These are phyloP conservation scores for Scleromitrula shiraiana DNA, from an alignment of 2,329 filamentous ascomycete species.

Conservation along the genomic window DNA sequence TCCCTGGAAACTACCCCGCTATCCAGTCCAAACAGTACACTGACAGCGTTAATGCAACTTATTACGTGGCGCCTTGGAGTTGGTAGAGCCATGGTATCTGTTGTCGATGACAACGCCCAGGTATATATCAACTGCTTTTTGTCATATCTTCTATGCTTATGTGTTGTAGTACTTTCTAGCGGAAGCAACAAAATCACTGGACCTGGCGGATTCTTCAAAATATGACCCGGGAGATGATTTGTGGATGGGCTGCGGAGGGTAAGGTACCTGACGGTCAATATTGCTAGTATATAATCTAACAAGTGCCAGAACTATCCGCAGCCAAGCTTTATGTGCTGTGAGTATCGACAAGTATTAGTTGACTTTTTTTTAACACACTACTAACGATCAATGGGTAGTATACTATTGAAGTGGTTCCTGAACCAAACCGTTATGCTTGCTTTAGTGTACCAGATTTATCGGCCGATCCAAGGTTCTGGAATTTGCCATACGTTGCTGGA, in stretches of 20 bases:
- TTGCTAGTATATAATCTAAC: background rate
- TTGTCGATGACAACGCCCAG: constrained; percentile 31
- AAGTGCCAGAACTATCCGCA: constrained; percentile 6
- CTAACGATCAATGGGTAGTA: constrained; percentile 5
- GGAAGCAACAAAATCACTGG: constrained; percentile 37
- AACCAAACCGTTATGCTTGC: constrained; percentile 10
- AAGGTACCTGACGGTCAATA: background rate
- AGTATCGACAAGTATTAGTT: background rate
- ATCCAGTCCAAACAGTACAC: constrained; percentile 31
- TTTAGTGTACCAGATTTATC: constrained; percentile 13
- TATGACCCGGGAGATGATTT: constrained; percentile 8
- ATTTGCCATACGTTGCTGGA: constrained; percentile 13
- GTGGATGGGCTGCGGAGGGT: constrained; percentile 13
- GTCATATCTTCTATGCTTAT: background rate
- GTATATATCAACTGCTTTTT: background rate
- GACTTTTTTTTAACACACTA: background rate
- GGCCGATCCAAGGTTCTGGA: constrained; percentile 8
- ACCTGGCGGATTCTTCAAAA: constrained; percentile 15
- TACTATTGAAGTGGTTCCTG: constrained; percentile 8
- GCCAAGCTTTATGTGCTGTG: constrained; percentile 12
- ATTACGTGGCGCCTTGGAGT: constrained; percentile 37
- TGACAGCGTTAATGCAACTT: constrained; percentile 39
- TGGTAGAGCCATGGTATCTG: constrained; percentile 37
- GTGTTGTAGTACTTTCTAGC: constrained; percentile 38
- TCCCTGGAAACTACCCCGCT: constrained; percentile 2